Evolutionary conservation across 2,329 filamentous ascomycete genomes (phyloP), one percentile per base, ranked within the genome.

Genomic region (Trichoderma asperellum): DNA sequence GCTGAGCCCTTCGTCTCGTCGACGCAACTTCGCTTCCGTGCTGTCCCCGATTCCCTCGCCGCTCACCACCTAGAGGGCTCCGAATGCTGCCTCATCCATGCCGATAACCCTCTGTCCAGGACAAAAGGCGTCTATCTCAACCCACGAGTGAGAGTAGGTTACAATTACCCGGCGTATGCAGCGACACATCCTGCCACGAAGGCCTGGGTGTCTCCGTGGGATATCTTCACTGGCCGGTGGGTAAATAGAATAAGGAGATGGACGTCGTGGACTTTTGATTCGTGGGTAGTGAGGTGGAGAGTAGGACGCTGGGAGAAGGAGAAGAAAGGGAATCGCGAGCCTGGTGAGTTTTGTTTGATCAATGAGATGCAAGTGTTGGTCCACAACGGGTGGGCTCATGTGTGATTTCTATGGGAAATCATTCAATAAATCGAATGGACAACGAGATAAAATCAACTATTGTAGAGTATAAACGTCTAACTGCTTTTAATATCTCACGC

Each of bases 31-130:
- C 82, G 80, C n/a, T 92, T 92, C 77, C 87, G 91, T 11, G 89
- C 84, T 5, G 83, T 91, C 27, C 76, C 86, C 0, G 90, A 92
- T 74, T 85, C 83, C 4, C 85, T 95, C 1, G 88, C 87, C 2
- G 75, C 78, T 8, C 75, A 81, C 32, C 91, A 92, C 75, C 82
- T 94, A 32, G 92, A 94, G 78, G 92, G 85, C n/a, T 91, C 88
- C 16, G 92, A 94, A 79, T 94, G 91, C 81, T 94, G 92, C 78
- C 85, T 94, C 64, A 88, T 93, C 67, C 91, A 93, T 75, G 87
- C 88, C 2, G 91, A 93, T 74, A 93, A 92, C 73, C 87, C 86
- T 1, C 79, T 89, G 5, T 84, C 84, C 5, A 75, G 75, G 68
- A 77, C 78, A 6, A 73, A 79, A 67, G 88, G 91, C 61, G 87